These are phyloP conservation scores for Handroanthus guayacan DNA, from an alignment of 257 asterid species.

Conservation along the genomic window DNA sequence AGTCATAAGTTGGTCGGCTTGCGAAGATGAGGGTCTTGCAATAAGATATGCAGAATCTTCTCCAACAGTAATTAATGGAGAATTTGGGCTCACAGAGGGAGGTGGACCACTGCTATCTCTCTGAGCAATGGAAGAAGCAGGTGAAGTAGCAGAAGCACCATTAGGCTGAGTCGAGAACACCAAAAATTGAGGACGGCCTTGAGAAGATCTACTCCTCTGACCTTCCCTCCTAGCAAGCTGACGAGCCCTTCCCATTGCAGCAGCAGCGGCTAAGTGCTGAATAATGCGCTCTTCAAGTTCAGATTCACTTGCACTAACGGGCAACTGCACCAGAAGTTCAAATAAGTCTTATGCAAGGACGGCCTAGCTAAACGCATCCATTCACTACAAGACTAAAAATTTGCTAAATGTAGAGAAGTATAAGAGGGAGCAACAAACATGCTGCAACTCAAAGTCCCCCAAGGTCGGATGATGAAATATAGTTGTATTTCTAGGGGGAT, in stretches of 20 bases:
- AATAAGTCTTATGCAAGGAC: slow-evolving; percentile 4
- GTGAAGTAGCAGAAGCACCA: slow-evolving; percentile 48
- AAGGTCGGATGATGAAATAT: slow-evolving; percentile 95
- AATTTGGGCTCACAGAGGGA: slow-evolving; percentile 51
- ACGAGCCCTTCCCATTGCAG: slow-evolving; percentile 94
- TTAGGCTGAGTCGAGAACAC: slow-evolving; percentile 75
- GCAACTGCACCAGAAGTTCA: slow-evolving; percentile 58
- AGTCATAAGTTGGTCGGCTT: slow-evolving; percentile 52
- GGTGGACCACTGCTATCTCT: slow-evolving; percentile 52
- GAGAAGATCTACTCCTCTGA: slow-evolving; percentile 73
- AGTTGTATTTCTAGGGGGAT: slow-evolving; percentile 83
- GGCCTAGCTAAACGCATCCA: background rate
- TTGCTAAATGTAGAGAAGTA: background rate
- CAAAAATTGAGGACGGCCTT: slow-evolving; percentile 79
- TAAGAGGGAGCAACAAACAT: slow-evolving; percentile 58
- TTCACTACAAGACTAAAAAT: background rate
- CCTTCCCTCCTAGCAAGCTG: slow-evolving; percentile 86
- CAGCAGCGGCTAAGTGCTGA: slow-evolving; percentile 95
- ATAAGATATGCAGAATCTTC: slow-evolving; percentile 58
- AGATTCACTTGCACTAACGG: slow-evolving; percentile 80
- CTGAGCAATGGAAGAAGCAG: slow-evolving; percentile 46
- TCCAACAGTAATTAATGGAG: slow-evolving; percentile 54
- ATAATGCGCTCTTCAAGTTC: slow-evolving; percentile 91
- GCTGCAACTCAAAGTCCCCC: slow-evolving; percentile 94
- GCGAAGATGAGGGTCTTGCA: slow-evolving; percentile 47